These are phyloP conservation scores for Schizopora paradoxa DNA, from an alignment of 1,284 basidiomycete species.

Conservation along the genomic window DNA sequence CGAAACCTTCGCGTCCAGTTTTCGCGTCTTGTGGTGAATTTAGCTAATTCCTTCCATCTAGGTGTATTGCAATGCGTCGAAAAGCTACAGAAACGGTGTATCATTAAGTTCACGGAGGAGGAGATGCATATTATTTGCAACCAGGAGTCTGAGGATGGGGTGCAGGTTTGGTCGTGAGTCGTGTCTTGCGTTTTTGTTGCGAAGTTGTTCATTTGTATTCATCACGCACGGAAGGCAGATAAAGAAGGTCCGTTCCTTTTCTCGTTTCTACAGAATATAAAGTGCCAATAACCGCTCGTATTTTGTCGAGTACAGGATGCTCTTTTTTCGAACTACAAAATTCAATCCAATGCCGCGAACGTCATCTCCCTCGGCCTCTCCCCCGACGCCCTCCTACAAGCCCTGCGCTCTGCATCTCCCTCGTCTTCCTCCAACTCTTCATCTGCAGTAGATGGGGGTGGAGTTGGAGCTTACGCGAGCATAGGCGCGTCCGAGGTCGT, in stretches of 20 bases:
- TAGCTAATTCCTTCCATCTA: conserved; percentile 25
- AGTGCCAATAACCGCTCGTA: conserved; percentile 40
- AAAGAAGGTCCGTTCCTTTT: conserved; percentile 30
- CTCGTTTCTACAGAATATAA: conserved; percentile 29
- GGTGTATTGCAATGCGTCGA: conserved; percentile 75
- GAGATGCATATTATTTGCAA: conserved; percentile 83
- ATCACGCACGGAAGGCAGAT: conserved; percentile 27
- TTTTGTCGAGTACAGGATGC: conserved; percentile 38
- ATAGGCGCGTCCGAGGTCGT: conserved; percentile 62
- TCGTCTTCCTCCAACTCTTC: conserved; percentile 38
- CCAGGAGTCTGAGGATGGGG: conserved; percentile 76
- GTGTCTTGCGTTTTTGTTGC: neutral
- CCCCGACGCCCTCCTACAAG: conserved; percentile 71
- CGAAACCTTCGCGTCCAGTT: neutral
- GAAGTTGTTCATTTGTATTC: neutral
- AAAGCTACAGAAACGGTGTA: conserved; percentile 78
- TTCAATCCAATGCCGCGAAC: conserved; percentile 83
- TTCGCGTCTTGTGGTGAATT: neutral
- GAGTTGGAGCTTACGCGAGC: conserved; percentile 24
- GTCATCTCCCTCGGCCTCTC: conserved; percentile 72
- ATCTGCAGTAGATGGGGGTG: conserved; percentile 24
- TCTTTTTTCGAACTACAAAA: conserved; percentile 77
- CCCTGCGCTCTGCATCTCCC: conserved; percentile 58
- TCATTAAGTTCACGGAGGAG: conserved; percentile 72
- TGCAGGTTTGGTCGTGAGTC: conserved; percentile 90